phyloP scores from a whole-genome alignment of 108 stramenopile species.

The Skeletonema costatum region DNA sequence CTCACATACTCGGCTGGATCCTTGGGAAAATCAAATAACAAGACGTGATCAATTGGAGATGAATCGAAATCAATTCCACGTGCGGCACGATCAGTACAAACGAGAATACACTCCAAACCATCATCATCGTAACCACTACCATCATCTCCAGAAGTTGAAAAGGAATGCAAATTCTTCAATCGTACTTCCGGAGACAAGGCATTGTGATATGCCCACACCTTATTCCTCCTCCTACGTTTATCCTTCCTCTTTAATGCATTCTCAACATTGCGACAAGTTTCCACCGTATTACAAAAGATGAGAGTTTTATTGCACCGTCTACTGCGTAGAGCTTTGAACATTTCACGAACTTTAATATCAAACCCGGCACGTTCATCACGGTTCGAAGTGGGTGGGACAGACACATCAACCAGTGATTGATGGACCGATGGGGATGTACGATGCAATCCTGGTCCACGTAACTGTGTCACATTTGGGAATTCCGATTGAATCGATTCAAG shows the following conservation, averaged over 20 bases:
- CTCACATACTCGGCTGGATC: conserved; percentile 94
- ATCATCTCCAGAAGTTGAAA: conserved; percentile 30
- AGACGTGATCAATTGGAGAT: conserved; percentile 88
- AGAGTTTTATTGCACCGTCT: conserved; percentile 83
- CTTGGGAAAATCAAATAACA: conserved; percentile 94
- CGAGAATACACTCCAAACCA: conserved; percentile 62
- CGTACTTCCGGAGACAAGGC: conserved; percentile 81
- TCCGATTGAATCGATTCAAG: conserved; percentile 73
- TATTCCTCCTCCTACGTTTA: conserved; percentile 51
- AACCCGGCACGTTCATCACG: conserved; percentile 72
- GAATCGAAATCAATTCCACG: conserved; percentile 87
- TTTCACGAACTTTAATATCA: conserved; percentile 82
- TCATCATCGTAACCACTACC: conserved; percentile 15
- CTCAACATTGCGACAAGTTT: conserved; percentile 90
- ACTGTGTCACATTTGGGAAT: conserved; percentile 67
- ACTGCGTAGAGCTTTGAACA: conserved; percentile 75
- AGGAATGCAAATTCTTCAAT: conserved; percentile 59
- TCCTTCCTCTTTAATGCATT: conserved; percentile 87
- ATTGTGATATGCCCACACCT: conserved; percentile 79
- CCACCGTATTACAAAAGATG: conserved; percentile 97
- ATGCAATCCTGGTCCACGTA: conserved; percentile 93
- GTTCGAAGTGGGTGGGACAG: conserved; percentile 71
- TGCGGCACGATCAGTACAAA: conserved; percentile 97
- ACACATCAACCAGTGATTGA: conserved; percentile 85
- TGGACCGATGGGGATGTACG: conserved; percentile 72